phyloP scores from a whole-genome alignment of 306 rosid genomes.

The Fagus sylvatica region DNA sequence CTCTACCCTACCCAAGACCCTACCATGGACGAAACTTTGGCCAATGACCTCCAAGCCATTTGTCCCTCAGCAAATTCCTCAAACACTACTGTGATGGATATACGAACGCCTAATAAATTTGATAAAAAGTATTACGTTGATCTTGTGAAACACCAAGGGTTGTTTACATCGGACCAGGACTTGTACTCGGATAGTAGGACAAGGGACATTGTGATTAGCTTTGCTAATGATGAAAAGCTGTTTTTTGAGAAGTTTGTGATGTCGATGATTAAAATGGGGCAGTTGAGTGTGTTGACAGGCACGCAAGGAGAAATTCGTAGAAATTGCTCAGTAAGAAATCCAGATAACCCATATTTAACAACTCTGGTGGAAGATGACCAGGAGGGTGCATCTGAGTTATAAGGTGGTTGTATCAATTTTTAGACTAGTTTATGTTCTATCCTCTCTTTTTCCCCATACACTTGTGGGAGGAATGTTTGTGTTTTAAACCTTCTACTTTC shows the following conservation, averaged over 20 bases:
- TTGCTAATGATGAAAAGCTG: constrained; percentile 23
- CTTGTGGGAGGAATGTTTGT: background rate
- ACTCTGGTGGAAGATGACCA: constrained; percentile 19
- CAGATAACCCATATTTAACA: constrained; percentile 20
- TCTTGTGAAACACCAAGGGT: constrained; percentile 41
- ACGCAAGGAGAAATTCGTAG: constrained; percentile 31
- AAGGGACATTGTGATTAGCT: constrained; percentile 29
- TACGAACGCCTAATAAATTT: constrained; percentile 31
- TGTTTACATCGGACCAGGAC: constrained; percentile 47
- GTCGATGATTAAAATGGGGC: constrained; percentile 43
- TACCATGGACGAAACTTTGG: constrained; percentile 30
- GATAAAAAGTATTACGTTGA: constrained; percentile 44
- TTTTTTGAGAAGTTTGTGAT: constrained; percentile 35
- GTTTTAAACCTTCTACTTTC: background rate
- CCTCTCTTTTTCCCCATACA: background rate
- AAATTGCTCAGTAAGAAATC: constrained; percentile 32
- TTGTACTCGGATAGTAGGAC: constrained; percentile 24
- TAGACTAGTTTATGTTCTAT: background rate
- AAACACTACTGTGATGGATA: constrained; percentile 16
- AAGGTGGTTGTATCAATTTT: background rate
- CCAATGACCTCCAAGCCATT: constrained; percentile 20
- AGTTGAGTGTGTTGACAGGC: constrained; percentile 33
- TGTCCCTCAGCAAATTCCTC: constrained; percentile 1
- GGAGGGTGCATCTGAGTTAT: background rate
- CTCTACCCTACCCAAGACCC: constrained; percentile 40